These are phyloP conservation scores for Penicillium hesseltinei DNA, from an alignment of 2,329 filamentous ascomycete species.

Conservation along the genomic window DNA sequence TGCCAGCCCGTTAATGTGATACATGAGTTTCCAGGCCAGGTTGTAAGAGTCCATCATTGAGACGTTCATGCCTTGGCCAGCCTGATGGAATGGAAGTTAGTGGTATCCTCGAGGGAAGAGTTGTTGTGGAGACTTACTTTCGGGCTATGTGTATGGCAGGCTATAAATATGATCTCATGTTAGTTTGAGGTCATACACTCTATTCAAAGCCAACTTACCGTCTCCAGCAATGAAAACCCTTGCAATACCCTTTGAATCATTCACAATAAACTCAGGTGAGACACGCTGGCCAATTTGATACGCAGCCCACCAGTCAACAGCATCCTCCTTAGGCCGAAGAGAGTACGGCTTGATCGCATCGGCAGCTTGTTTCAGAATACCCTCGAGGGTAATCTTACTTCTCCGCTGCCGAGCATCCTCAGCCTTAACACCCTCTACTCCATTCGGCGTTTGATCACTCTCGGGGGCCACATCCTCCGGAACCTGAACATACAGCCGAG, in stretches of 20 bases:
- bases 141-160: conserved; percentile 73
- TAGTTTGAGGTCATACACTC: not conserved
- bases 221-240: conserved; percentile 73
- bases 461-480: conserved; percentile 28
- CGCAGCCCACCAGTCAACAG: conserved; percentile 70
- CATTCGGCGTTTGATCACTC: conserved; percentile 17
- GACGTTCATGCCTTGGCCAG: conserved; percentile 77
- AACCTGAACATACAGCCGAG: conserved; percentile 62
- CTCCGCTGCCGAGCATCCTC: conserved; percentile 61
- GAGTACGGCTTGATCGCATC: conserved; percentile 65
- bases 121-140: conserved; percentile 43
- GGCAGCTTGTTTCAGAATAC: conserved; percentile 64
- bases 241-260: conserved; percentile 66
- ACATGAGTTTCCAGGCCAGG: conserved; percentile 41
- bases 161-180: conserved; percentile 30
- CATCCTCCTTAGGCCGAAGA: conserved; percentile 59
- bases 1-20: conserved; percentile 36
- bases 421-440: conserved; percentile 56
- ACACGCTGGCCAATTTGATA: conserved; percentile 74
- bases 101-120: not conserved
- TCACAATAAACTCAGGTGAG: conserved; percentile 46
- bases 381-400: conserved; percentile 60
- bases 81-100: conserved; percentile 33
- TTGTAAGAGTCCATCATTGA: conserved; percentile 62
- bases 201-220: conserved; percentile 27